Conservation (phyloP, 164 flowering plant genomes). For the Chimonanthus salicifolius region DNA sequence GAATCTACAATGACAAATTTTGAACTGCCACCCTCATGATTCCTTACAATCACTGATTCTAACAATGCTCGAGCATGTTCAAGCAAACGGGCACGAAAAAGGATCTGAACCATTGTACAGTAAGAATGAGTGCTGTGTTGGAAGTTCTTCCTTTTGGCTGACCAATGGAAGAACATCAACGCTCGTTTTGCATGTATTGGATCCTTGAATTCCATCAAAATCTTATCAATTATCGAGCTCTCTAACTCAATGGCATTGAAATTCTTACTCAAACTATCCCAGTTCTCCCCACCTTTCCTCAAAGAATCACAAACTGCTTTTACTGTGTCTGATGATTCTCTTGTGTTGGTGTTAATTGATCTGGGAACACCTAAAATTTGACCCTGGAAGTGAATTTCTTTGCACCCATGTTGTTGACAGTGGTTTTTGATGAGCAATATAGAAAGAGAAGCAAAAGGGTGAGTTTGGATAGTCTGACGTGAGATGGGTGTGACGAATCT, state of each 20-base stretch:
- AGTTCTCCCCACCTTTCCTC: slow-evolving; percentile 29
- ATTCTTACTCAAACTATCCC: slow-evolving; percentile 39
- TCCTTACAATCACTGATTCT: slow-evolving; percentile 41
- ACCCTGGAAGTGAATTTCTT: background rate
- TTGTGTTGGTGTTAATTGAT: background rate
- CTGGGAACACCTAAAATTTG: background rate
- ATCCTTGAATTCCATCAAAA: slow-evolving; percentile 53
- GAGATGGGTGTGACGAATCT: too few relatives aligned
- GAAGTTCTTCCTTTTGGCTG: slow-evolving; percentile 27
- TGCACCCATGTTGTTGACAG: background rate
- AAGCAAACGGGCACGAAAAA: slow-evolving; percentile 45
- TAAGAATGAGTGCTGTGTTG: slow-evolving; percentile 46
- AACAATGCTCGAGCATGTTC: slow-evolving; percentile 57
- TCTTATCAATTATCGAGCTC: slow-evolving; percentile 28
- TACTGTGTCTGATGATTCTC: background rate
- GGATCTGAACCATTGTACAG: slow-evolving; percentile 48
- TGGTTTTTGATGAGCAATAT: background rate
- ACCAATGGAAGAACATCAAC: slow-evolving; percentile 81
- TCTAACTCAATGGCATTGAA: slow-evolving; percentile 29
- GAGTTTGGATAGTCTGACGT: too few relatives aligned
- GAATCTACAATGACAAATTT: slow-evolving; percentile 34
- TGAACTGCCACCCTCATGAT: slow-evolving; percentile 5
- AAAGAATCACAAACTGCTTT: slow-evolving; percentile 32
- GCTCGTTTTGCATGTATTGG: slow-evolving; percentile 56
- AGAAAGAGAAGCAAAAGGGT: too few relatives aligned